A percentile compares a stretch with the other conserved stretches of the same genome.
Evolutionary conservation across 2,329 filamentous ascomycete genomes (phyloP).

Genomic region (Paracamarosporium sp.): DNA sequence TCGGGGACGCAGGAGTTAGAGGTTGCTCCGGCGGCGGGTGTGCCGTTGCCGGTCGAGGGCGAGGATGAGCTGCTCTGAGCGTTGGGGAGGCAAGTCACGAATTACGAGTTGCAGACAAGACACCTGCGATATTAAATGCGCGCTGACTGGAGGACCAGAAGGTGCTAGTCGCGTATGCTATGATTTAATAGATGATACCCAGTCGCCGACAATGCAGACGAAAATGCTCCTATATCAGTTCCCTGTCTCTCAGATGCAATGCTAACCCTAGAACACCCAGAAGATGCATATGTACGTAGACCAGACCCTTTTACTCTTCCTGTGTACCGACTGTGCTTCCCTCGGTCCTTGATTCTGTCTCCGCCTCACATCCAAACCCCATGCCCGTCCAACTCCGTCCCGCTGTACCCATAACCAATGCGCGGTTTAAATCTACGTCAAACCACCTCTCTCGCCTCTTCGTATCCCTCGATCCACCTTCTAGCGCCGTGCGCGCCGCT

Average conservation of each 20-base stretch:
- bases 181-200: slow-evolving; percentile 16
- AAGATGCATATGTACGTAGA: background rate
- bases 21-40: slow-evolving; percentile 19
- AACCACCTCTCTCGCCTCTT: slow-evolving; percentile 79
- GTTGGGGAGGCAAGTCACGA: background rate
- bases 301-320: background rate
- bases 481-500: slow-evolving; percentile 76
- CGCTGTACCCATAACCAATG: slow-evolving; percentile 69
- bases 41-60: slow-evolving; percentile 25
- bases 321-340: too few species aligned
- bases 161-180: background rate
- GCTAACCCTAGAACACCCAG: background rate
- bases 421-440: slow-evolving; percentile 64
- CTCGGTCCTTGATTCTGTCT: too few species aligned
- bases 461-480: slow-evolving; percentile 71
- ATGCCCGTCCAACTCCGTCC: slow-evolving; percentile 50
- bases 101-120: background rate
- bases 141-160: background rate
- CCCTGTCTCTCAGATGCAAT: slow-evolving; percentile 1
- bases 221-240: slow-evolving; percentile 7
- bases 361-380: slow-evolving; percentile 22
- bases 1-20: slow-evolving; percentile 6
- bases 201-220: slow-evolving; percentile 3
- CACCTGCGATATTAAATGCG: background rate
- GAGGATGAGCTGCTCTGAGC: slow-evolving; percentile 38